Base-by-base conservation (phyloP, 257 asterid genomes). In the Hygrophila difformis region DNA sequence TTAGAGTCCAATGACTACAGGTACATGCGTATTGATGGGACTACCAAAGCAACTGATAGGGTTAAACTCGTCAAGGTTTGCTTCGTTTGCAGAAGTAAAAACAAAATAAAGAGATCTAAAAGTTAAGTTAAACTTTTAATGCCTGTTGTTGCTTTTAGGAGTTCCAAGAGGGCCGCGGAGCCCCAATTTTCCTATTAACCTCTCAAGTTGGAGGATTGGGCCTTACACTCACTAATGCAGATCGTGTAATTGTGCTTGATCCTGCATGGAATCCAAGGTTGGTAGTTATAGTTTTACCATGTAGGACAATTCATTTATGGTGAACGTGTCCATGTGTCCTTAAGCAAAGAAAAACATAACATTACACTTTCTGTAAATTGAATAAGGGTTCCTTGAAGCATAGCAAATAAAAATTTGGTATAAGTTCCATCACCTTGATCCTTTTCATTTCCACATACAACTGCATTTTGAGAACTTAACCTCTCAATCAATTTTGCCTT, bases 221-320 rank as follows among this genome's bases (percentile, higher is more conserved):
- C 60, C 91, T 89, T 51, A 89, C 97, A 51, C 91, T 89, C 42
- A 89, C 97, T 48, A 79, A 78, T 63, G 97, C 97, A 15, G 97
- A 89, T 53, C 87, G 94, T 50, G 97, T 89, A 45, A 89, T 89
- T 60, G 97, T 89, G 59, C 87, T 72, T 47, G 97, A 89, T 68
- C 97, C 97, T 22, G 97, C 97, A 51, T 89, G 97, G 97, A 89
- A 89, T 54, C 97, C 97, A 14, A 89, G 97, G 97, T 85, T 47
- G 33, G 51, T n/a, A n/a, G n/a, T n/a, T n/a, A n/a, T n/a, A n/a
- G n/a, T n/a, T n/a, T n/a, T n/a, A n/a, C n/a, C n/a, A n/a, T n/a
- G n/a, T n/a, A n/a, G n/a, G n/a, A n/a, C n/a, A n/a, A n/a, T n/a
- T n/a, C n/a, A n/a, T n/a, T n/a, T n/a, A n/a, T n/a, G n/a, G n/a